Conservation (phyloP, 2,329 filamentous ascomycete species). For the Massarina eburnea region DNA sequence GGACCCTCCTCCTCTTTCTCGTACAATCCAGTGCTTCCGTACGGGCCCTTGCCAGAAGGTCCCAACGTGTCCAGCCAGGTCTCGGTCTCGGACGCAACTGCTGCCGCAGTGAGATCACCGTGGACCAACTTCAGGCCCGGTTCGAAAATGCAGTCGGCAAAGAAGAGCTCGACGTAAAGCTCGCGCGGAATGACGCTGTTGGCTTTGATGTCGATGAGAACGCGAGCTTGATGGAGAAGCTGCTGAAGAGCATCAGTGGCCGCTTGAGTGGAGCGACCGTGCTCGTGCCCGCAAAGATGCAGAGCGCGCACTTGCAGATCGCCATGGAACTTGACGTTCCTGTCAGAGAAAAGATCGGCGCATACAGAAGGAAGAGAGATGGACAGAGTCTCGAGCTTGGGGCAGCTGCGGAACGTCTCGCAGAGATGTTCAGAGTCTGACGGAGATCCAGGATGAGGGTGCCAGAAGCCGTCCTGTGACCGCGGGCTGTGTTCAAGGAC, state of each 20-base stretch:
- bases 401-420: conserved; percentile 49
- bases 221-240: conserved; percentile 46
- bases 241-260: conserved; percentile 42
- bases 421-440: conserved; percentile 51
- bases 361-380: conserved; percentile 54
- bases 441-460: conserved; percentile 51
- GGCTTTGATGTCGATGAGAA: conserved; percentile 43
- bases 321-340: conserved; percentile 48
- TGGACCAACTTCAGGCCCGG: conserved; percentile 50
- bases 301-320: conserved; percentile 54
- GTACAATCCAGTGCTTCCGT: conserved; percentile 53
- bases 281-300: conserved; percentile 48
- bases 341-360: conserved; percentile 49
- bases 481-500: conserved; percentile 58
- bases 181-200: conserved; percentile 40
- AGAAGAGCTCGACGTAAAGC: conserved; percentile 54
- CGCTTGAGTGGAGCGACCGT: conserved; percentile 38
- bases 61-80: conserved; percentile 44
- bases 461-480: conserved; percentile 54
- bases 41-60: conserved; percentile 51
- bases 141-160: conserved; percentile 55
- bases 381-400: conserved; percentile 51
- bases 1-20: conserved; percentile 50
- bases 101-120: conserved; percentile 51
- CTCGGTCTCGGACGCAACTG: conserved; percentile 42